Conservation (phyloP, 352 stramenopile species). For the Labyrinthula sp. region DNA sequence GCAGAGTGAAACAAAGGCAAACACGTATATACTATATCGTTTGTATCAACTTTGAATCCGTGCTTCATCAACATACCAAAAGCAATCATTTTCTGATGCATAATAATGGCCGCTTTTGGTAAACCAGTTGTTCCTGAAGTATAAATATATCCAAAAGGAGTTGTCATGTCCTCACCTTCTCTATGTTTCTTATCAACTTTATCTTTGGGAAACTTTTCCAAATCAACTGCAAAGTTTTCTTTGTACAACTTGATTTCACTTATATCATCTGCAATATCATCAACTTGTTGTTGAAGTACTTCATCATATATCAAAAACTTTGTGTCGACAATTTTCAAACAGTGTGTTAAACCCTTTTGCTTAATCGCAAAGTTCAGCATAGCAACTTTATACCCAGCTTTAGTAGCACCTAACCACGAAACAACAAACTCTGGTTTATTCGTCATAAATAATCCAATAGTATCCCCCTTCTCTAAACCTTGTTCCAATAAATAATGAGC, state of each 20-base stretch:
- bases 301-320: slow-evolving; percentile 45
- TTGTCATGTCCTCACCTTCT: slow-evolving; percentile 37
- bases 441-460: slow-evolving; percentile 54
- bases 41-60: slow-evolving; percentile 39
- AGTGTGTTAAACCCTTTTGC: slow-evolving; percentile 46
- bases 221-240: too few relatives aligned
- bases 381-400: slow-evolving; percentile 50
- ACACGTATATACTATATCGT: slow-evolving; percentile 51
- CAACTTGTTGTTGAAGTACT: slow-evolving; percentile 41
- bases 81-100: slow-evolving; percentile 47
- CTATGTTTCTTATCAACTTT: slow-evolving; percentile 27
- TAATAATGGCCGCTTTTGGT: slow-evolving; percentile 50
- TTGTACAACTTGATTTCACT: slow-evolving; percentile 30
- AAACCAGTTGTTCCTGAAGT: slow-evolving; percentile 53
- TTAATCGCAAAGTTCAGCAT: slow-evolving; percentile 55
- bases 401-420: slow-evolving; percentile 53
- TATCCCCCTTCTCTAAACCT: slow-evolving; percentile 43
- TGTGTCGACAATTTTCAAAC: slow-evolving; percentile 44
- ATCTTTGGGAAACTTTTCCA: too few relatives aligned
- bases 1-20: slow-evolving; percentile 58
- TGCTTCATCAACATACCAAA: slow-evolving; percentile 34
- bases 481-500: slow-evolving; percentile 44
- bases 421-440: slow-evolving; percentile 57
- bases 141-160: slow-evolving; percentile 50
- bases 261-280: slow-evolving; percentile 34